These are phyloP conservation scores for Microthyrium microscopicum DNA, from an alignment of 2,329 filamentous ascomycete species.

Conservation along the genomic window DNA sequence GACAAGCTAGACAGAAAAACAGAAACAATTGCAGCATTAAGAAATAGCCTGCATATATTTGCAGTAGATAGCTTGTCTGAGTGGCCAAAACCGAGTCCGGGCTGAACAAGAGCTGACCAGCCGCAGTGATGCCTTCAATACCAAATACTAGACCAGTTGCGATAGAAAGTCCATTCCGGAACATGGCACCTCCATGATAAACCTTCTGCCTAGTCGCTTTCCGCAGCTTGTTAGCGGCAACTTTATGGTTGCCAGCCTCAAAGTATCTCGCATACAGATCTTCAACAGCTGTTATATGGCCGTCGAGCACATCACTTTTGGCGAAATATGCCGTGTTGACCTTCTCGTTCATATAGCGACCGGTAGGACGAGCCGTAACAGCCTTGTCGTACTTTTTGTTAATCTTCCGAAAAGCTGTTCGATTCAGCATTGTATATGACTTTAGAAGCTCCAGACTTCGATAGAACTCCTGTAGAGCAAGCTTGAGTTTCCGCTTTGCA, in stretches of 20 bases:
- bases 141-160: conserved; percentile 26
- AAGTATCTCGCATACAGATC: conserved; percentile 92
- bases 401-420: conserved; percentile 88
- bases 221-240: conserved; percentile 75
- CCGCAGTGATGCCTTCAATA: conserved; percentile 27
- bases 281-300: conserved; percentile 64
- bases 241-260: conserved; percentile 80
- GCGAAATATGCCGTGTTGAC: conserved; percentile 88
- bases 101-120: conserved; percentile 15
- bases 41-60: conserved; percentile 86
- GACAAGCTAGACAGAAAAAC: conserved; percentile 74
- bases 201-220: conserved; percentile 45
- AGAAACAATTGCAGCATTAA: conserved; percentile 63
- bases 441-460: conserved; percentile 82
- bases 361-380: conserved; percentile 57
- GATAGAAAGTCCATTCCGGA: conserved; percentile 36
- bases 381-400: conserved; percentile 98
- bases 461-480: conserved; percentile 85
- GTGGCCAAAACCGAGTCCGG: conserved; percentile 13
- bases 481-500: conserved; percentile 82
- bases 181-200: conserved; percentile 42
- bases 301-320: conserved; percentile 68
- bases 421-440: conserved; percentile 75
- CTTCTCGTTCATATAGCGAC: conserved; percentile 77
- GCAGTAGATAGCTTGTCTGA: conserved; percentile 41